Conservation (phyloP, 164 flowering plant species). For the Vitis amurensis region DNA sequence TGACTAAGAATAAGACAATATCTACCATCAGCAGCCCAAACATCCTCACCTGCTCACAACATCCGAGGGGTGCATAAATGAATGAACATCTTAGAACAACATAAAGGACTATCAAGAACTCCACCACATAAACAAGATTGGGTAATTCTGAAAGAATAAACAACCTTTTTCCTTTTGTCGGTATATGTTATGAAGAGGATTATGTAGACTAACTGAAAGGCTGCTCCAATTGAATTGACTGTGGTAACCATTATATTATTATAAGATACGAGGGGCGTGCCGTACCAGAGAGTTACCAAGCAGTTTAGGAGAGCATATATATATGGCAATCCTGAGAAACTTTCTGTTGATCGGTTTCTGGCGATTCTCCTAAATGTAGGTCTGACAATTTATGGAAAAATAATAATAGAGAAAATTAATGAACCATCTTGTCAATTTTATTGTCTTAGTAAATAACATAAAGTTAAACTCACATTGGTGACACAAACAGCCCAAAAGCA, state of each 20-base stretch:
- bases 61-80: neutral
- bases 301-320: constrained; percentile 80
- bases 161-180: constrained; percentile 46
- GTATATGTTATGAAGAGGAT: constrained; percentile 43
- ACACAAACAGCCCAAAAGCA: constrained; percentile 83
- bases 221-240: constrained; percentile 58
- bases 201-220: constrained; percentile 54
- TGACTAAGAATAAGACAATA: constrained; percentile 27
- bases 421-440: neutral
- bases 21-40: constrained; percentile 36
- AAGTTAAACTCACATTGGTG: constrained; percentile 72
- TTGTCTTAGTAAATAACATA: neutral
- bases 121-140: neutral
- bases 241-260: constrained; percentile 42
- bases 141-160: neutral
- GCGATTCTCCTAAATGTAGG: constrained; percentile 78
- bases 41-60: constrained; percentile 41
- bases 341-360: constrained; percentile 71
- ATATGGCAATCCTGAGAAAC: constrained; percentile 87
- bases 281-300: constrained; percentile 64
- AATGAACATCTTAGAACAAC: constrained; percentile 1
- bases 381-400: constrained; percentile 32
- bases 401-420: neutral
- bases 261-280: constrained; percentile 49
- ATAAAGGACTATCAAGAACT: neutral